These are phyloP conservation scores for Beauveria pseudobassiana DNA, from an alignment of 2,329 filamentous ascomycete species.

Conservation along the genomic window DNA sequence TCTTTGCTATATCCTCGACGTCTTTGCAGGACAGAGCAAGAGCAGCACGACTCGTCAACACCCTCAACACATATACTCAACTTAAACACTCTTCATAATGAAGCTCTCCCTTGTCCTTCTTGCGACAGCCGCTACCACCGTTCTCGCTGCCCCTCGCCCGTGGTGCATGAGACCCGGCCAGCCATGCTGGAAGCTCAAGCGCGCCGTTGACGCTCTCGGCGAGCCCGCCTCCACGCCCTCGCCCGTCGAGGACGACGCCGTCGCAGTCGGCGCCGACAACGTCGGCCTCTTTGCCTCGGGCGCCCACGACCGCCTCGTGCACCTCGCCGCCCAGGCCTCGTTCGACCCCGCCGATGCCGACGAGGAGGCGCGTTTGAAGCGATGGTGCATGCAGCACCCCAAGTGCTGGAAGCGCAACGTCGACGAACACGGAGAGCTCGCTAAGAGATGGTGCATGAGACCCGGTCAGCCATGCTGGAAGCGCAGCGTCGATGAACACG, in stretches of 20 bases:
- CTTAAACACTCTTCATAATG: background rate
- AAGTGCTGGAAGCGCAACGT: slow-evolving; percentile 31
- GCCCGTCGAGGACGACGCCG: slow-evolving; percentile 16
- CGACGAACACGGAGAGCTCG: slow-evolving; percentile 18
- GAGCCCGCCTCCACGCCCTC: slow-evolving; percentile 12
- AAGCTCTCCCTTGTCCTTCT: background rate
- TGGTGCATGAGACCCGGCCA: background rate
- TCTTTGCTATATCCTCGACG: background rate
- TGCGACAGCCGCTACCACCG: background rate
- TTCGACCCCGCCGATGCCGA: slow-evolving; percentile 19
- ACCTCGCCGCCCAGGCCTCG: slow-evolving; percentile 26
- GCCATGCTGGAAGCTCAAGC: slow-evolving; percentile 23
- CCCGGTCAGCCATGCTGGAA: slow-evolving; percentile 35
- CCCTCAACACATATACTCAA: background rate
- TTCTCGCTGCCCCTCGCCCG: background rate
- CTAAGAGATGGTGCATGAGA: slow-evolving; percentile 28
- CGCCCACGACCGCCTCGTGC: slow-evolving; percentile 31
- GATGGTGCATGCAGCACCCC: too few species aligned
- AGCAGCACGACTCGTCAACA: background rate
- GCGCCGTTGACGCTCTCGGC: slow-evolving; percentile 28
- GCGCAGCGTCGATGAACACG: slow-evolving; percentile 2
- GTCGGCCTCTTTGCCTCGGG: slow-evolving; percentile 31
- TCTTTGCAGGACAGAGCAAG: background rate
- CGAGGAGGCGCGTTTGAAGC: too few species aligned
- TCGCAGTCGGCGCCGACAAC: slow-evolving; percentile 25